These are phyloP conservation scores for Abelmoschus esculentus DNA, from an alignment of 345 rosid genomes.

Conservation along the genomic window DNA sequence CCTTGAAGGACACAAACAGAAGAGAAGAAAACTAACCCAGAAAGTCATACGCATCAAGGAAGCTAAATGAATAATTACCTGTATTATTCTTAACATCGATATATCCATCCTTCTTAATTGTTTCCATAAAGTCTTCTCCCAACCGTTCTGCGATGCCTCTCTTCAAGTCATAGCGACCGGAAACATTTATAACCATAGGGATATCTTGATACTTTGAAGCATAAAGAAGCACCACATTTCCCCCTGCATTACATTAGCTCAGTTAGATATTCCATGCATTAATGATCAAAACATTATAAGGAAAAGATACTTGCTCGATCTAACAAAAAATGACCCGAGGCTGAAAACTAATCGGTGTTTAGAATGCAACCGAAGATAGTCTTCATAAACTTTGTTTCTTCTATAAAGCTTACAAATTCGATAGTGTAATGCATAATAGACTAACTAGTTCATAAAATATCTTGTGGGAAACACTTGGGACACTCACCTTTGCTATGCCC, in stretches of 20 bases:
- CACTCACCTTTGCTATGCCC: conserved; percentile 84
- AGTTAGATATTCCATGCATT: background rate
- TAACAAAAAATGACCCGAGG: background rate
- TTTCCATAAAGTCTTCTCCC: conserved; percentile 53
- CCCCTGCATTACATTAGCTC: conserved; percentile 38
- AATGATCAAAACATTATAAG: too few species aligned
- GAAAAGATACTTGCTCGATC: too few species aligned
- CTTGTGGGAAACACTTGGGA: background rate
- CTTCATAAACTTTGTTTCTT: background rate
- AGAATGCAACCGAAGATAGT: background rate
- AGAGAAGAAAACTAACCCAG: background rate
- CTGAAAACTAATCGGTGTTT: background rate
- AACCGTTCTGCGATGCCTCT: conserved; percentile 56
- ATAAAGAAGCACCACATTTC: conserved; percentile 75
- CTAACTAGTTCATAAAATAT: too few species aligned
- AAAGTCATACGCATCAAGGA: background rate
- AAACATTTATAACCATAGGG: conserved; percentile 47
- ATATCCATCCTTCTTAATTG: conserved; percentile 43
- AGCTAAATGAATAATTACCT: conserved; percentile 26
- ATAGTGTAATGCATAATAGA: too few species aligned
- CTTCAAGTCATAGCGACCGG: conserved; percentile 68
- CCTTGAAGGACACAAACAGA: background rate
- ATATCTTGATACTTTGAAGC: conserved; percentile 74
- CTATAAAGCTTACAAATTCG: background rate
- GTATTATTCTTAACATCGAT: conserved; percentile 43